Evolutionary conservation across 306 rosid genomes (phyloP).

Genomic region (Lupinus albus): DNA sequence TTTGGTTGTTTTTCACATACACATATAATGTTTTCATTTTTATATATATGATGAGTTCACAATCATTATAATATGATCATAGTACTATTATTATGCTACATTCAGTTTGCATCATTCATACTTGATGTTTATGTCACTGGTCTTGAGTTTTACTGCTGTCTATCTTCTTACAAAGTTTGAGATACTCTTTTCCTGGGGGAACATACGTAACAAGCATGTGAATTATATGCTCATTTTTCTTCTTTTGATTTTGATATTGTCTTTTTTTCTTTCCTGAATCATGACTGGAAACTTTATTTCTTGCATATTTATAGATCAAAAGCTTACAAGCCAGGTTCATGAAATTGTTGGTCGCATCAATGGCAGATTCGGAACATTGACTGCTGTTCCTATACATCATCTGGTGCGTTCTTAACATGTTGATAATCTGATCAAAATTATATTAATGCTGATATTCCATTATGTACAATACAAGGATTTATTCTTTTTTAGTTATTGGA

Average conservation of each 20-base stretch:
- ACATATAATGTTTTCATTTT: neutral
- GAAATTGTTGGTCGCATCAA: conserved; percentile 94
- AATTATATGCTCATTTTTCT: conserved; percentile 1
- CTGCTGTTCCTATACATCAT: conserved; percentile 90
- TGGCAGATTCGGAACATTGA: conserved; percentile 81
- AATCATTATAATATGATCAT: conserved; percentile 20
- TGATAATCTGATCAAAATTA: conserved; percentile 21
- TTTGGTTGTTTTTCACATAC: conserved; percentile 26
- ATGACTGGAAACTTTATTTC: conserved; percentile 32
- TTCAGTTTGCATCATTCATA: conserved; percentile 16
- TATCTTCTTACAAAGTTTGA: conserved; percentile 1
- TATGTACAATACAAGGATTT: neutral
- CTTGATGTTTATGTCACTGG: conserved; percentile 1
- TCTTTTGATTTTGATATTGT: conserved; percentile 25
- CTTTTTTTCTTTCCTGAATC: conserved; percentile 7
- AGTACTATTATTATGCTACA: neutral
- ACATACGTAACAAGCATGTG: conserved; percentile 14
- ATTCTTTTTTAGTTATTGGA: conserved; percentile 9
- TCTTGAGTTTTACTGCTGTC: conserved; percentile 19
- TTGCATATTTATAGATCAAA: conserved; percentile 72
- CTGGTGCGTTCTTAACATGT: conserved; percentile 56
- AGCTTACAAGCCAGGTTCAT: conserved; percentile 94
- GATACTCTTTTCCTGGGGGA: conserved; percentile 1
- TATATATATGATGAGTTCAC: conserved; percentile 7
- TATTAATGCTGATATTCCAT: conserved; percentile 12